Base-by-base conservation (phyloP, 768 basidiomycete genomes). In the Naganishia friedmannii region DNA sequence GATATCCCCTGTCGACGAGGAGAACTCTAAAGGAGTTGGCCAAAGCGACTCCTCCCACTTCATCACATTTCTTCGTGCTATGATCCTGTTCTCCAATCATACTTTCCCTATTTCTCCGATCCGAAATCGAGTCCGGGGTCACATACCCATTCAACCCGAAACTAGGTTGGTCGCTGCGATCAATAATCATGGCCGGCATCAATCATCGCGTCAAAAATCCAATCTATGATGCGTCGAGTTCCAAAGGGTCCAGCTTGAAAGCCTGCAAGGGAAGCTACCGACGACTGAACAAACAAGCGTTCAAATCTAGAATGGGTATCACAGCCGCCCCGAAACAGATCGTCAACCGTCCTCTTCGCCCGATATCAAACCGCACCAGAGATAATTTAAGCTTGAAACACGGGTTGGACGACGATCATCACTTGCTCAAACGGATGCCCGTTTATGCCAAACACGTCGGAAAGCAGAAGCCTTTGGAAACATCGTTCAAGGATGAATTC, bases 151-250 rank as follows among this genome's bases (percentile, higher is more conserved):
- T 42, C 42, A 13, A 42, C 42, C 7, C 15, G 2, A 42, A 5
- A 42, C 34, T 2, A 42, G 42, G 15, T 15, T 17, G 15, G 42
- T 5, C 7, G 42, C 42, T 42, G 13, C 48, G 12, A 13, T 23
- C n/a, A n/a, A 51, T 26, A 12, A 21, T 12, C 1, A 63, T 63
- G 60, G 60, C 60, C 26, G 60, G 60, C n/a, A 63, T 63, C 39
- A 63, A 63, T 21, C n/a, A 21, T n/a, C 60, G 60, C 39, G 6
- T 9, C 60, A 63, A 63, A 42, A 63, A 63, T 26, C 60, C 60
- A 9, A 28, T 63, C 3, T 42, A 63, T 9, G 60, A 63, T 45
- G n/a, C n/a, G 21, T 45, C 37, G 3, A 29, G 19, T 21, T 28
- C 26, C 1, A 37, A 42, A 10, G 42, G 26, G 2, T 42, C 39